These are phyloP conservation scores for Spathaspora boniae DNA, from an alignment of 805 yeast genomes.

Conservation along the genomic window DNA sequence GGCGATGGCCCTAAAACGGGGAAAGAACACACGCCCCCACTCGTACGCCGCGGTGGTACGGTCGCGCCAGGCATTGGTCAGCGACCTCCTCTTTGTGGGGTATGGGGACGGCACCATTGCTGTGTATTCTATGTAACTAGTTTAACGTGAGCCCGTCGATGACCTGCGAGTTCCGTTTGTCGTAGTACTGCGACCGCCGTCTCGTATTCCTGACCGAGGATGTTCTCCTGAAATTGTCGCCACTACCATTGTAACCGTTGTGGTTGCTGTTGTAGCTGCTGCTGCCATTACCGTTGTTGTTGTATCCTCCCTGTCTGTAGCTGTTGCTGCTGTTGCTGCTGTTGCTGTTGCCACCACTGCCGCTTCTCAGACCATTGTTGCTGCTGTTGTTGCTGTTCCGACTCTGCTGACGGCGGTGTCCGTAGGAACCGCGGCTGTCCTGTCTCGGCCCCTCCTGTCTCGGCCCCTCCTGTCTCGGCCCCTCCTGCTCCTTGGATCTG, in stretches of 20 bases:
- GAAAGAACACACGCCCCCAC: neutral
- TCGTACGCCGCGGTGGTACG: neutral
- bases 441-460: too few relatives aligned
- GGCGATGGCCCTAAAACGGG: slow-evolving; percentile 2
- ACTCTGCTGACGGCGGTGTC: slow-evolving; percentile 6
- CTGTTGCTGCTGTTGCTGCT: slow-evolving; percentile 6
- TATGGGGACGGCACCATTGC: slow-evolving; percentile 55
- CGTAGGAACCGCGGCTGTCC: neutral
- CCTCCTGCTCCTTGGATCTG: neutral
- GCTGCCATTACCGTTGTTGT: slow-evolving; percentile 8
- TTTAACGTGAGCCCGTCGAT: too few relatives aligned
- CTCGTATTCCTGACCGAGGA: too few relatives aligned
- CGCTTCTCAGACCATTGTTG: slow-evolving; percentile 6
- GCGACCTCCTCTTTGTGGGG: slow-evolving; percentile 32
- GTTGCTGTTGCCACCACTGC: slow-evolving; percentile 6
- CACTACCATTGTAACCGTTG: slow-evolving; percentile 12
- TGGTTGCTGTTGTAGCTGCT: slow-evolving; percentile 7
- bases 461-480: too few relatives aligned
- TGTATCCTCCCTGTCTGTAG: too few relatives aligned
- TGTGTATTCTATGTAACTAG: slow-evolving; percentile 30
- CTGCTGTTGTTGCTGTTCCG: slow-evolving; percentile 8
- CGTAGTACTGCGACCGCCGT: slow-evolving; percentile 32
- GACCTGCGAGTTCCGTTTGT: slow-evolving; percentile 15
- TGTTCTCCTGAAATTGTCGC: too few relatives aligned
- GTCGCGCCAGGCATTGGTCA: slow-evolving; percentile 7